Evolutionary conservation across 75 land plant species (phyloP).

Genomic region (Cupressus sempervirens): DNA sequence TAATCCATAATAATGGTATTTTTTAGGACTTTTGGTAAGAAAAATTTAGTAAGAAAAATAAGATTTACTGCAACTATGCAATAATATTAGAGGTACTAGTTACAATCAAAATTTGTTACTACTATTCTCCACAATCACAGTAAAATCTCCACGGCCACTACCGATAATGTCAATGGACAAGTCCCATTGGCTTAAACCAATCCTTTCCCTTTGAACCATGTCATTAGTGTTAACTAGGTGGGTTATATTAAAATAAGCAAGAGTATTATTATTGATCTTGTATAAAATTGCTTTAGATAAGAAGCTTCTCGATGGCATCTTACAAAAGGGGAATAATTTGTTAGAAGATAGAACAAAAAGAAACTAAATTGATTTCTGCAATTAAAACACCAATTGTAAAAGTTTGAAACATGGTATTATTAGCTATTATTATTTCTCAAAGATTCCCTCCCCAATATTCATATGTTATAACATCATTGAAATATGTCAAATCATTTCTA

Average conservation of each 20-base stretch:
- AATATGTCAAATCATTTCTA: no score
- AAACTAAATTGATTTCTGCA: background rate
- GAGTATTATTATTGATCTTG: background rate
- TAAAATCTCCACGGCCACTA: background rate
- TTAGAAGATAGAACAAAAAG: no score
- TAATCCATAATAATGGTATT: background rate
- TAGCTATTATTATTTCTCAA: background rate
- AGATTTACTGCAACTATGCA: background rate
- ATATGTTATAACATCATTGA: no score
- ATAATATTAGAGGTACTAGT: background rate
- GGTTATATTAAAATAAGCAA: background rate
- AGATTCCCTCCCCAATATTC: no score
- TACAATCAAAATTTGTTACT: slow-evolving; percentile 2
- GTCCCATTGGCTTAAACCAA: slow-evolving; percentile 6
- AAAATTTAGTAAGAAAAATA: no score
- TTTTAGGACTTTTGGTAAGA: background rate
- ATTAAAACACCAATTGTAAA: background rate
- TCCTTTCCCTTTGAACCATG: slow-evolving; percentile 8
- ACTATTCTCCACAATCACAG: background rate
- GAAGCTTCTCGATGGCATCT: slow-evolving; percentile 72
- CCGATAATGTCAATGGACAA: background rate
- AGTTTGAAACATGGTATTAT: background rate
- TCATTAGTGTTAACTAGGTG: slow-evolving; percentile 10
- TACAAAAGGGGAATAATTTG: background rate
- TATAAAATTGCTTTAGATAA: slow-evolving; percentile 27